These are phyloP conservation scores for Cucumis variabilis DNA, from an alignment of 331 rosid genomes.

Conservation along the genomic window DNA sequence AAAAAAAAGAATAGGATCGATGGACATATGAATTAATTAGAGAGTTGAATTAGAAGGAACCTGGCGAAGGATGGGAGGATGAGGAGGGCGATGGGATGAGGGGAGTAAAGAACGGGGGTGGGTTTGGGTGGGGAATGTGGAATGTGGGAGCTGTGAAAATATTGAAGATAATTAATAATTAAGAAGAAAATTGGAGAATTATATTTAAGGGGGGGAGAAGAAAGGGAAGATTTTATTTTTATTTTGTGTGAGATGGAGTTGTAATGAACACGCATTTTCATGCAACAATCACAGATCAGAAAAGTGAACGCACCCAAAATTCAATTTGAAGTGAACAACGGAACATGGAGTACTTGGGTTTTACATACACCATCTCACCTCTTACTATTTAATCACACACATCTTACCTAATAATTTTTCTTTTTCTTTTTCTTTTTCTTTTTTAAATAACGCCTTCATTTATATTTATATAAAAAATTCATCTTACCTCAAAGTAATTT, in stretches of 20 bases:
- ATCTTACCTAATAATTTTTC: too few relatives aligned
- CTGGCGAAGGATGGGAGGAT: slow-evolving; percentile 70
- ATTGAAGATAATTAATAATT: background rate
- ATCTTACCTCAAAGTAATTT: too few relatives aligned
- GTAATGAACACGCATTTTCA: slow-evolving; percentile 43
- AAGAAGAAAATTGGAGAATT: too few relatives aligned
- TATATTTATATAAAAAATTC: too few relatives aligned
- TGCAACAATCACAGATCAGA: slow-evolving; percentile 41
- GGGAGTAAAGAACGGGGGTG: too few relatives aligned
- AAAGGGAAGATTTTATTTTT: background rate
- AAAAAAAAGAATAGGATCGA: too few relatives aligned
- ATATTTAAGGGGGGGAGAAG: too few relatives aligned
- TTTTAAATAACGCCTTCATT: too few relatives aligned
- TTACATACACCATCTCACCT: too few relatives aligned
- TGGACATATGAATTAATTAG: background rate
- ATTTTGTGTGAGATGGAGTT: background rate
- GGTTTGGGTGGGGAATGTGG: too few relatives aligned
- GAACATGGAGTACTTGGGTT: background rate
- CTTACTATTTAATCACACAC: too few relatives aligned
- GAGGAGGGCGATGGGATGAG: background rate
- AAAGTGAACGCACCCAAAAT: background rate
- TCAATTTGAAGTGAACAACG: background rate
- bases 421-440: too few relatives aligned
- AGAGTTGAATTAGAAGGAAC: slow-evolving; percentile 31
- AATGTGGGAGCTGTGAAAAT: background rate